A percentile compares a stretch with the other conserved stretches of the same genome.
Conservation (phyloP, 306 rosid genomes). For the Fagus sylvatica region DNA sequence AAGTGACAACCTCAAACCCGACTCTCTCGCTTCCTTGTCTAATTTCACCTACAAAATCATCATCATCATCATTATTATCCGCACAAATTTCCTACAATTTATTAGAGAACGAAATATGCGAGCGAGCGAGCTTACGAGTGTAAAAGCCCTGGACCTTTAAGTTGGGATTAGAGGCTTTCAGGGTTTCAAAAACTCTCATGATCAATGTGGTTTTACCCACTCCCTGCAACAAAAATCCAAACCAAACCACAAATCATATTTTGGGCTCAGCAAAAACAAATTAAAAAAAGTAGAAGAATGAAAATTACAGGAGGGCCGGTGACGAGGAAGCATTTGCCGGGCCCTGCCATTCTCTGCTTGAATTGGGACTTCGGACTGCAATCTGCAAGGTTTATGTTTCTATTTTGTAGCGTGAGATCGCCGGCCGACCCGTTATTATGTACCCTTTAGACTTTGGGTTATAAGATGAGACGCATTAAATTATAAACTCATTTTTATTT, state of each 20-base stretch:
- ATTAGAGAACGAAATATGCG: neutral
- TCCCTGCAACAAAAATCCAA: conserved; percentile 38
- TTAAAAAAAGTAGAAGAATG: neutral
- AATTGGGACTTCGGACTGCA: too few relatives aligned
- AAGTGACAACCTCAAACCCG: conserved; percentile 78
- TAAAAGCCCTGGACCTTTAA: conserved; percentile 80
- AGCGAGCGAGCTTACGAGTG: conserved; percentile 49
- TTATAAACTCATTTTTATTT: too few relatives aligned
- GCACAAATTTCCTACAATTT: neutral
- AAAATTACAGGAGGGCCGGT: conserved; percentile 67
- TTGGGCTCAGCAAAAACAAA: neutral
- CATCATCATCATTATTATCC: neutral
- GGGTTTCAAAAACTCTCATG: conserved; percentile 55
- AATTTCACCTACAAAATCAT: conserved; percentile 62
- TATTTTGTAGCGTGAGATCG: neutral
- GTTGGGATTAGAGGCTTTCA: conserved; percentile 53
- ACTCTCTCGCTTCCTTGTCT: conserved; percentile 55
- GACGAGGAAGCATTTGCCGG: conserved; percentile 66
- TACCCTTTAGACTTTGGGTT: too few relatives aligned
- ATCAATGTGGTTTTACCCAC: conserved; percentile 81
- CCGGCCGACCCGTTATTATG: too few relatives aligned
- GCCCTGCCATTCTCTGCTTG: conserved; percentile 33
- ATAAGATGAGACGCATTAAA: too few relatives aligned
- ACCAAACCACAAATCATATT: too few relatives aligned
- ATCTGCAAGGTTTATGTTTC: too few relatives aligned